Evolutionary conservation across 257 asterid species (phyloP), one percentile per base, ranked within the genome.

Genomic region (Lantana camara): DNA sequence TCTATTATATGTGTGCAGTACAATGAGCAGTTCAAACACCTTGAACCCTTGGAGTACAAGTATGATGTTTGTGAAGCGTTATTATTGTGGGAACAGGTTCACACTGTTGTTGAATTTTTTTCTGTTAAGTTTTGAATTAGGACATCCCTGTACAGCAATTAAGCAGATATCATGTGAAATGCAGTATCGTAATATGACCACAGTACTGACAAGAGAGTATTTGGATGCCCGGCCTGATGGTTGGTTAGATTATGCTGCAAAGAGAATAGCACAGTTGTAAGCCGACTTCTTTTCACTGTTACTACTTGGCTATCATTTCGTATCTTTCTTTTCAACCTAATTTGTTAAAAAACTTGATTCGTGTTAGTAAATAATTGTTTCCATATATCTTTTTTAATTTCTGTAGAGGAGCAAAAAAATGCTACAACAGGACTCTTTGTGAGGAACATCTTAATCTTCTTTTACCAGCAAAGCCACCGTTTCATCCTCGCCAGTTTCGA

Each of bases 101-200:
- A 17, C 34, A 10, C 46, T 38, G 45, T 64, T 62, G 23, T 61
- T 55, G 47, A 9, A 29, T 22, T 67, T 62, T 63, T 5, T 46
- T n/a, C n/a, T n/a, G n/a, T n/a, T n/a, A n/a, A n/a, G n/a, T n/a
- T 38, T 48, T 44, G n/a, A 10, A 53, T 24, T 59, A 55, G 46
- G 19, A 45, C 34, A 72, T 61, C 63, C 42, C 24, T 47, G 51
- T 64, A 19, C 70, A 38, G 30, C 22, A 59, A 80, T 52, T 73
- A 67, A 77, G 71, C 78, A 65, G 68, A 37, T 44, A 64, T 73
- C 57, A 55, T 79, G 76, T 86, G 69, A 71, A 76, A 44, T 94
- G 97, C 96, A 90, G 99, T 94, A 94, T 79, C 99, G 97, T 68
- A 94, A 90, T 87, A 94, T 94, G 99, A 94, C 97, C 60, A 94